These are phyloP conservation scores for Argentina anserina DNA, from an alignment of 306 rosid genomes.

Conservation along the genomic window DNA sequence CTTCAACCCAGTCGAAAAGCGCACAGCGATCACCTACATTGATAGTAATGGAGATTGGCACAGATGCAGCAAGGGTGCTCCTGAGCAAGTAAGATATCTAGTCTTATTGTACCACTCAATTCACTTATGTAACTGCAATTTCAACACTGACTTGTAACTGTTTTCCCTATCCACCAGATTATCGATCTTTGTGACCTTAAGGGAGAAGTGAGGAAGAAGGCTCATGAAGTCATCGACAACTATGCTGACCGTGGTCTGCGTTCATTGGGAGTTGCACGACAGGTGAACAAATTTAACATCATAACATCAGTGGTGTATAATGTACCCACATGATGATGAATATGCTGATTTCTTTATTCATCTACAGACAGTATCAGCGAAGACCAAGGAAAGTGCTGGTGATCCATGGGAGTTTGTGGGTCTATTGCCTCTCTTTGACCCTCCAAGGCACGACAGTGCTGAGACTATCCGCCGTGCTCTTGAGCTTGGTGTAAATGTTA, in stretches of 20 bases:
- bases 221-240: slow-evolving; percentile 54
- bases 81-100: slow-evolving; percentile 63
- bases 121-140: not conserved
- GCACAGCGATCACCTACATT: slow-evolving; percentile 81
- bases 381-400: slow-evolving; percentile 74
- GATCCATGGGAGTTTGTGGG: slow-evolving; percentile 81
- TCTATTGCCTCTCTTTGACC: slow-evolving; percentile 87
- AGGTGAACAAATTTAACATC: slow-evolving; percentile 45
- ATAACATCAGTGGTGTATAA: not conserved
- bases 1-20: slow-evolving; percentile 84
- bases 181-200: slow-evolving; percentile 68
- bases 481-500: slow-evolving; percentile 87
- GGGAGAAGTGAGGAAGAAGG: slow-evolving; percentile 53
- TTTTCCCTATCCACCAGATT: slow-evolving; percentile 38
- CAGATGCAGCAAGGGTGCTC: slow-evolving; percentile 91
- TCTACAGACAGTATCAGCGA: slow-evolving; percentile 59
- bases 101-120: not conserved
- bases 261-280: slow-evolving; percentile 67
- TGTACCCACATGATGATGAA: not conserved
- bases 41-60: slow-evolving; percentile 63
- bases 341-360: not conserved
- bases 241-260: slow-evolving; percentile 82
- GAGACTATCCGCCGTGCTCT: slow-evolving; percentile 94
- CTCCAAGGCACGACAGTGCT: slow-evolving; percentile 96
- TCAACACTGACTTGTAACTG: slow-evolving; percentile 14